Evolutionary conservation across 148 eudicot genomes (phyloP), one percentile per base, ranked within the genome.

Genomic region (Polygonum aviculare): DNA sequence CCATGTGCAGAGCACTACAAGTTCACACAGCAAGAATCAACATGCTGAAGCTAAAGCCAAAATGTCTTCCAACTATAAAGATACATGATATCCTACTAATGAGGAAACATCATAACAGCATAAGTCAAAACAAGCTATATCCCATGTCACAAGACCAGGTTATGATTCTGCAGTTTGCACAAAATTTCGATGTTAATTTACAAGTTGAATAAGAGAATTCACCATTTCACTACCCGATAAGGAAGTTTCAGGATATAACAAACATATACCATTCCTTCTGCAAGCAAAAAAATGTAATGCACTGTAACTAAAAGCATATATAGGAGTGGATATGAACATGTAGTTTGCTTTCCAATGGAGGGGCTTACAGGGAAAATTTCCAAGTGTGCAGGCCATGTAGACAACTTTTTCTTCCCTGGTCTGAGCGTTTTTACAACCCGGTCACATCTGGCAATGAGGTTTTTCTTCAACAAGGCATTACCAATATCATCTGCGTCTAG

Each of bases 321-420:
- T 15, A 67, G 19, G 72, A 36, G 41, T 15, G 38, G 19, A 67
- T 35, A 38, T 38, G 2, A 67, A 14, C 41, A 67, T 36, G 38
- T 38, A 67, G 44, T 36, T 21, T 26, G 31, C 31, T 26, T 26
- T 26, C 31, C 31, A 26, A 26, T 26, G 31, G 31, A 26, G 31
- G 21, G 73, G 18, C 94, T 86, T 79, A 95, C 99, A 78, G 89
- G 90, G 79, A 67, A 95, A 45, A 95, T 85, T 84, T 95, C 99
- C 84, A 92, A 82, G 86, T 95, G 96, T 59, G 99, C 99, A 38
- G 97, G 99, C 97, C 97, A 95, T 44, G 99, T 93, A 54, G 97
- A 95, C 77, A 95, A 81, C 82, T 92, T 92, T 83, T 81, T 95
- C 90, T 95, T 95, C 76, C 97, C 99, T 45, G 98, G 97, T 70